Conservation (phyloP, 1,139 yeast species). For the Hemisphaericaspora subhashii region DNA sequence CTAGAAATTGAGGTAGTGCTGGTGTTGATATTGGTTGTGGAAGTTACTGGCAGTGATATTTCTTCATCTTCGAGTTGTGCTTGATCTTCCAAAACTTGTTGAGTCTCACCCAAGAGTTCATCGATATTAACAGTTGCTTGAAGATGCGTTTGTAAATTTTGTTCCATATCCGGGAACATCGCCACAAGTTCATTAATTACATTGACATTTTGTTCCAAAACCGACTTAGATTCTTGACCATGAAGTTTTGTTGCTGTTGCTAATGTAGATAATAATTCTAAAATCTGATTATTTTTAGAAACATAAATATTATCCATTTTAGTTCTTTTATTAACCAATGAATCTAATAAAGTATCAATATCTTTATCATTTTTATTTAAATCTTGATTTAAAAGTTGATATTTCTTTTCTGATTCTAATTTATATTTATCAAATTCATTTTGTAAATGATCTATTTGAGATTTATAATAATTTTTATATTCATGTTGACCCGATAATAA, state of each 20-base stretch:
- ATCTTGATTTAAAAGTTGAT: conserved; percentile 27
- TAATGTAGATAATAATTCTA: conserved; percentile 44
- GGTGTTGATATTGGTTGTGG: conserved; percentile 1
- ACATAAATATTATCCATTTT: conserved; percentile 47
- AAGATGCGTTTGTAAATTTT: conserved; percentile 29
- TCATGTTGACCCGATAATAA: conserved; percentile 56
- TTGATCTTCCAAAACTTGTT: conserved; percentile 33
- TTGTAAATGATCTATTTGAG: conserved; percentile 29
- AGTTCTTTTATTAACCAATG: conserved; percentile 41
- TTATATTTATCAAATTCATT: conserved; percentile 38
- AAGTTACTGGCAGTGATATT: conserved; percentile 24
- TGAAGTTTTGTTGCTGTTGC: conserved; percentile 49
- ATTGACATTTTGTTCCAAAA: conserved; percentile 34
- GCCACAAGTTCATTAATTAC: conserved; percentile 29
- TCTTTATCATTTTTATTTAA: conserved; percentile 44
- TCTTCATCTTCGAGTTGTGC: conserved; percentile 38
- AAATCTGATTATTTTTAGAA: conserved; percentile 47
- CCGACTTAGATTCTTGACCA: conserved; percentile 45
- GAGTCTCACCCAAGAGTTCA: conserved; percentile 34
- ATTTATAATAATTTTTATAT: conserved; percentile 52
- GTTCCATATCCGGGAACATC: conserved; percentile 40
- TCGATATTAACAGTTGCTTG: conserved; percentile 35
- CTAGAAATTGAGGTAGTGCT: conserved; percentile 1
- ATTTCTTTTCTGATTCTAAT: conserved; percentile 30
- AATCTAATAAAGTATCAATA: conserved; percentile 43